Evolutionary conservation across 1,284 basidiomycete species (phyloP).

Genomic region (Cystobasidium pallidum): DNA sequence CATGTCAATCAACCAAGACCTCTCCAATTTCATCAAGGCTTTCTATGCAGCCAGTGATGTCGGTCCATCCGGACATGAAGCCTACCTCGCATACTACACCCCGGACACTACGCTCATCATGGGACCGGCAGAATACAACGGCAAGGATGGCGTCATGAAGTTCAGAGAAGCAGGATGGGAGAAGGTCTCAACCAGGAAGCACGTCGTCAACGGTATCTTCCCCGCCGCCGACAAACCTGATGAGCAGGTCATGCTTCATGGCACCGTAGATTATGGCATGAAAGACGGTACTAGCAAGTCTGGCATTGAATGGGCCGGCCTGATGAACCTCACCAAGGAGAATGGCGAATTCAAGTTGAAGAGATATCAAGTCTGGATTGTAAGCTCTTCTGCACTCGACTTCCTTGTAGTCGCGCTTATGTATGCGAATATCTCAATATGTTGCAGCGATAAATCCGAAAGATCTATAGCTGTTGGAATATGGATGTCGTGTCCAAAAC

Average conservation of each 20-base stretch:
- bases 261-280: constrained; percentile 51
- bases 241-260: constrained; percentile 48
- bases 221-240: constrained; percentile 22
- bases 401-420: constrained; percentile 6
- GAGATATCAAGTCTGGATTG: constrained; percentile 54
- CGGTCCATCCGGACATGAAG: constrained; percentile 45
- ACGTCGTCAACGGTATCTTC: constrained; percentile 50
- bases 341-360: constrained; percentile 47
- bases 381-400: too few relatives aligned
- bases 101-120: constrained; percentile 49
- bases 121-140: constrained; percentile 49
- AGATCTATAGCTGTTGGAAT: too few relatives aligned
- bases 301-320: constrained; percentile 49
- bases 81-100: constrained; percentile 50
- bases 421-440: too few relatives aligned
- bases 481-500: too few relatives aligned
- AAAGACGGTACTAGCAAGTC: constrained; percentile 50
- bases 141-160: constrained; percentile 47
- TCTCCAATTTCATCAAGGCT: constrained; percentile 47
- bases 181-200: constrained; percentile 49
- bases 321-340: constrained; percentile 46
- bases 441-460: too few relatives aligned
- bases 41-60: constrained; percentile 51
- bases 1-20: constrained; percentile 43
- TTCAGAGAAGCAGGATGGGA: constrained; percentile 51